Evolutionary conservation across 495 filamentous ascomycete genomes (phyloP).

Genomic region (Durotheca rogersii): DNA sequence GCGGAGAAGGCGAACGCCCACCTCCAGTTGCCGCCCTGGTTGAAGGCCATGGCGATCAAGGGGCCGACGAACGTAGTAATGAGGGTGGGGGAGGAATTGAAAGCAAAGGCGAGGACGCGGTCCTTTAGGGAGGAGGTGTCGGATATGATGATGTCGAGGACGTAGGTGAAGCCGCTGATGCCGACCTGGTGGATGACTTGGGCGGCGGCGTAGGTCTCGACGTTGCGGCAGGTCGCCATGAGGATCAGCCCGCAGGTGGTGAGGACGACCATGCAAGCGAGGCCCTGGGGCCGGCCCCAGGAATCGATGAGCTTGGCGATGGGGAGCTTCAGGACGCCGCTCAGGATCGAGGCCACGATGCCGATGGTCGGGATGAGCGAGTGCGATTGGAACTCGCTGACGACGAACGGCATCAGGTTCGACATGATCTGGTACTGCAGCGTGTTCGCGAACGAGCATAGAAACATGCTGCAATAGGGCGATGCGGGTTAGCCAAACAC

Average conservation of each 20-base stretch:
- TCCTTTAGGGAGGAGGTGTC: slow-evolving; percentile 60
- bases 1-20: slow-evolving; percentile 58
- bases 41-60: slow-evolving; percentile 39
- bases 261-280: slow-evolving; percentile 41
- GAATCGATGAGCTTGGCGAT: slow-evolving; percentile 66
- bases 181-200: slow-evolving; percentile 60
- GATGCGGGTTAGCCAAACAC: slow-evolving; percentile 17
- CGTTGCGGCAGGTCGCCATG: slow-evolving; percentile 54
- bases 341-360: slow-evolving; percentile 58
- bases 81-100: slow-evolving; percentile 57
- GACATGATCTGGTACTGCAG: slow-evolving; percentile 46
- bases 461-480: slow-evolving; percentile 37
- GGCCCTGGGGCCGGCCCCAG: slow-evolving; percentile 58
- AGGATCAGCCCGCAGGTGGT: slow-evolving; percentile 49
- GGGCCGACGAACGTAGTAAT: slow-evolving; percentile 54
- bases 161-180: slow-evolving; percentile 52
- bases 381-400: slow-evolving; percentile 49
- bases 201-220: slow-evolving; percentile 52
- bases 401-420: slow-evolving; percentile 49
- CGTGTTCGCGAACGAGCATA: slow-evolving; percentile 50
- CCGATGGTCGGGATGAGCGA: slow-evolving; percentile 50
- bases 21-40: slow-evolving; percentile 49
- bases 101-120: slow-evolving; percentile 58
- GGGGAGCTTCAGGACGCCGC: slow-evolving; percentile 60
- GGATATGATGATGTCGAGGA: slow-evolving; percentile 59